Base-by-base conservation (phyloP, 305 asterid genomes). In the Solanum hybrid region DNA sequence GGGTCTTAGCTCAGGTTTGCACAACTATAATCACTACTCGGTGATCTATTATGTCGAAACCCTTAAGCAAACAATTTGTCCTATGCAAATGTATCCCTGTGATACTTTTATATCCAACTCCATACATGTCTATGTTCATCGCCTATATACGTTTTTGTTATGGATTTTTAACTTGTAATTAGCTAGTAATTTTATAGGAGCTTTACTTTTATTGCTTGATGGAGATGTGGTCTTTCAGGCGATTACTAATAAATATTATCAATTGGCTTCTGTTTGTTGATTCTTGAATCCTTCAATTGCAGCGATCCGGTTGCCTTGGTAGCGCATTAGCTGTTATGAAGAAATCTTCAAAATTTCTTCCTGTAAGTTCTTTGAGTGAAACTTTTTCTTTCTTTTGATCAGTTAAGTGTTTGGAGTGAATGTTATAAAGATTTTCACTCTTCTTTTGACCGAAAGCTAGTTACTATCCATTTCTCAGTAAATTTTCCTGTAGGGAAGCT, bases 231-330 rank as follows among this genome's bases (percentile, higher is more conserved):
- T 24, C 60, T 79, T 79, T 40, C 86, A 80, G 56, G 11, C 20
- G 4, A 38, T 80, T 13, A 80, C 66, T 80, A 27, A 26, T 7
- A 76, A 76, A 4, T 14, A 42, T 80, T 80, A 24, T 80, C 64
- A 76, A 40, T 42, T 37, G 51, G 14, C 81, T 40, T 77, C 11
- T 38, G 24, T 35, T 76, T 73, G 64, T 35, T 69, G 35, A 46
- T 88, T 89, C 88, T 90, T 90, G 87, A 46, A 78, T 79, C 29
- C 89, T 91, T 82, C 86, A 64, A 89, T 92, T 91, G 87, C 98
- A 97, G 99, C 93, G 99, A 90, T 94, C 98, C 14, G 99, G 98
- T 90, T 97, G 99, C 94, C 96, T 97, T 24, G 99, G 99, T 90
- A 97, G 99, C 90, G 1, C 98, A 72, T 92, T 97, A 92, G 99